A percentile compares a stretch with the other conserved stretches of the same genome.
Evolutionary conservation across 768 basidiomycete species (phyloP).

Genomic region (Russula foetens): DNA sequence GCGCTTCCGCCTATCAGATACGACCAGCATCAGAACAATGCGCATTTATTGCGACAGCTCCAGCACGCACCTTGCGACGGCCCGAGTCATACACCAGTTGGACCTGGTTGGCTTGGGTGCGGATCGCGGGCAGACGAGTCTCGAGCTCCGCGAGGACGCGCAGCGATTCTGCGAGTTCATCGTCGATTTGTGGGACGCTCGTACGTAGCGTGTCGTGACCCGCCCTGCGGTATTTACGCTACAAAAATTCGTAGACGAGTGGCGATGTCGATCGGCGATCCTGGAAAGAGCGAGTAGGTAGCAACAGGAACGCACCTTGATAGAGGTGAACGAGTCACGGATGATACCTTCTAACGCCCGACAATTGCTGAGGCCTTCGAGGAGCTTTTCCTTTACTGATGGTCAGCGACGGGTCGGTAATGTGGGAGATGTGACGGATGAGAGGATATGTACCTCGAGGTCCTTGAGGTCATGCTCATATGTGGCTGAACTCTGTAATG

Average conservation of each 20-base stretch:
- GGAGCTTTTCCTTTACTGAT: constrained; percentile 45
- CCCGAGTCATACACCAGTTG: constrained; percentile 65
- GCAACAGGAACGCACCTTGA: constrained; percentile 45
- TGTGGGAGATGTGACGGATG: too few species aligned
- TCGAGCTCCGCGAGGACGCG: constrained; percentile 49
- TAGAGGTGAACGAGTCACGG: constrained; percentile 50
- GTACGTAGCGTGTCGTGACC: constrained; percentile 43
- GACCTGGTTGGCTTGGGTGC: constrained; percentile 53
- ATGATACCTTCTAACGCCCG: constrained; percentile 63
- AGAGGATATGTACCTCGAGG: constrained; percentile 17
- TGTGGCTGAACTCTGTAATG: background rate
- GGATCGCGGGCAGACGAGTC: constrained; percentile 51
- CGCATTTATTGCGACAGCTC: background rate
- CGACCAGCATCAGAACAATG: background rate
- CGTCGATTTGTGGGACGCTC: constrained; percentile 55
- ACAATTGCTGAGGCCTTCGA: constrained; percentile 67
- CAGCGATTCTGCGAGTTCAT: constrained; percentile 54
- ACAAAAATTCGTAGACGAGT: too few species aligned
- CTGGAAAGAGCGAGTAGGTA: too few species aligned
- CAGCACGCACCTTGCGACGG: constrained; percentile 50
- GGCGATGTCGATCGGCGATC: too few species aligned
- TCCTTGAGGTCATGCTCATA: constrained; percentile 19
- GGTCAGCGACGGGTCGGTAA: background rate
- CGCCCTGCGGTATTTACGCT: constrained; percentile 55
- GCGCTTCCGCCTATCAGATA: constrained; percentile 45